Conservation (phyloP, 805 yeast genomes). For the Wickerhamomyces mucosus region DNA sequence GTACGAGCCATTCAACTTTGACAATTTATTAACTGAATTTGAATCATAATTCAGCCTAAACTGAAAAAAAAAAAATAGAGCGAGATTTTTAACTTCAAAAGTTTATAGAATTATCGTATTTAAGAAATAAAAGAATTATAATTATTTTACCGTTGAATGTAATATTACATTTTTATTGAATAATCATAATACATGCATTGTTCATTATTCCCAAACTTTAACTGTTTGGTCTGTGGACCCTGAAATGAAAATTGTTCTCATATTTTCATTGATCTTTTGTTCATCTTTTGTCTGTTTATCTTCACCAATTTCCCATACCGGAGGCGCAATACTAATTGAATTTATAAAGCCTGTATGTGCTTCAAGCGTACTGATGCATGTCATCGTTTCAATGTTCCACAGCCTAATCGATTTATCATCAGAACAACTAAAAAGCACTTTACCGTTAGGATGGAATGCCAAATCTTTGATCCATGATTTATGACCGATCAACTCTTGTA, state of each 20-base stretch:
- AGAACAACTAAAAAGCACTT: conserved; percentile 56
- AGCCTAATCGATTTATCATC: conserved; percentile 71
- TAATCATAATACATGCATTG: conserved; percentile 30
- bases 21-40: conserved; percentile 11
- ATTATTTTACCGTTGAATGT: too few species aligned
- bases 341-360: conserved; percentile 76
- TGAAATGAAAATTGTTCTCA: conserved; percentile 70
- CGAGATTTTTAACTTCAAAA: too few species aligned
- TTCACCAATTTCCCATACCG: conserved; percentile 23
- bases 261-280: conserved; percentile 30
- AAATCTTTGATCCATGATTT: conserved; percentile 78
- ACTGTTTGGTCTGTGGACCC: conserved; percentile 94
- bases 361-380: conserved; percentile 39
- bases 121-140: too few species aligned
- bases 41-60: too few species aligned
- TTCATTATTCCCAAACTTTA: conserved; percentile 66
- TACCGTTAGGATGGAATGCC: conserved; percentile 66
- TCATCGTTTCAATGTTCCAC: conserved; percentile 61
- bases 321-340: conserved; percentile 44
- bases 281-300: conserved; percentile 17
- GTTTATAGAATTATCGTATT: too few species aligned
- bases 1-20: conserved; percentile 78
- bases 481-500: conserved; percentile 62
- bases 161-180: too few species aligned
- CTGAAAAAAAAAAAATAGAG: too few species aligned